Evolutionary conservation across 106 monocot genomes (phyloP), one percentile per base, ranked within the genome.

Genomic region (Cymbidium sinense): DNA sequence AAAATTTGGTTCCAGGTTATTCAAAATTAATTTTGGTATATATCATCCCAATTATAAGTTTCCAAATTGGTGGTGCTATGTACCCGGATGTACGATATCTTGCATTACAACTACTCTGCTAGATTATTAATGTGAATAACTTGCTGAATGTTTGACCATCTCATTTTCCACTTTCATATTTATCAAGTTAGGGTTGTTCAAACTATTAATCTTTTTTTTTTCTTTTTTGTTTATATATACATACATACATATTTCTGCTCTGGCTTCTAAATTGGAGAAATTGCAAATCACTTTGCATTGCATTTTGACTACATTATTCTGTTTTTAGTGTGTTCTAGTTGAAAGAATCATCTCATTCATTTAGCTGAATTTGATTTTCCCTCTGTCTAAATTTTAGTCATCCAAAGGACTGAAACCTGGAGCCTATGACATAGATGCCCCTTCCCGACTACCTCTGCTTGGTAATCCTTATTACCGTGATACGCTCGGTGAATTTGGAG

Each of bases 341-440:
- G 36, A 71, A 34, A 6, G 17, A 36, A 7, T 0, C 35, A 36
- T 11, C 30, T 71, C 37, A 1, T 36, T 21, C 5, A 20, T 36
- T 17, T n/a, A 61, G 61, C 61, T 23, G 61, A 61, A 5, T 39
- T 47, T 47, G 37, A 21, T 37, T 36, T 30, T 71, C 9, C 8
- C 35, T 71, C 54, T 85, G 2, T 13, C 51, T 72, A 47, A 52
- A 72, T 80, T 70, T 44, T 70, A 99, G 98, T 87, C 87, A 10
- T 83, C 83, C 15, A 94, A 85, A 83, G 94, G 94, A 7, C 85
- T 87, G 70, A 92, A 94, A 83, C 90, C 84, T 36, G 92, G 87
- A 71, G 86, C 82, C n/a, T 94, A 99, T 87, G 98, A 99, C 71
- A 90, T 99, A 71, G 94, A 94, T 77, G 94, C 98, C 75, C 86